Evolutionary conservation across 768 basidiomycete species (phyloP), one percentile per base, ranked within the genome.

Genomic region (Boletus pseudo-olivaceus): DNA sequence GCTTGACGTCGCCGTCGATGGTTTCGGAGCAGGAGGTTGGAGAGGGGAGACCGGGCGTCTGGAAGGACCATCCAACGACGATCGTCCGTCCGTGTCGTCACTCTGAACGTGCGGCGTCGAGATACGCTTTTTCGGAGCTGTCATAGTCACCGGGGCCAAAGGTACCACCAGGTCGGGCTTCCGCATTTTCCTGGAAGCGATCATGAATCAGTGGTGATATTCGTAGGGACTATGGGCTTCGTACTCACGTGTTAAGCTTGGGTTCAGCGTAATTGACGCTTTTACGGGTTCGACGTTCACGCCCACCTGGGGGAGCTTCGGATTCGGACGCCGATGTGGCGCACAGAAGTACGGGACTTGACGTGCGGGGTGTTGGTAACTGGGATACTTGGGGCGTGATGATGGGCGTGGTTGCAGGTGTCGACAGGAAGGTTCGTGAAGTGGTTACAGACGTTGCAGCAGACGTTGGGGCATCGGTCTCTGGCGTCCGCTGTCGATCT

Each of bases 181-280:
- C 42, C 90, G 85, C 90, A 93, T 92, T 82, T 93, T 93, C 43
- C 89, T 91, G 63, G 41, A 62, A 37, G 15, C 23, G 29, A 32
- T 19, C 33, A 17, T n/a, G 32, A 7, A 56, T 62, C 55, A 59
- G 46, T 54, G 29, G 37, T 17, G 20, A 39, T 32, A 47, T 43
- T 42, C 40, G 39, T 26, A 47, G 41, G 46, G 50, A 39, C 11
- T 12, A 37, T 17, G 37, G 48, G 33, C 38, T 14, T 27, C 42
- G 30, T 39, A 82, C 84, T 48, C 66, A 90, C 89, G 89, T 93
- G 68, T 93, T 92, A 23, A 93, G 78, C 66, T 92, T 93, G 11
- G 91, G 91, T 65, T 93, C 91, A 0, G 90, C 76, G 60, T 93
- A 93, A 67, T 93, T 93, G 44, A 93, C 75, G 61, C 90, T 91